Base-by-base conservation (phyloP, 2,329 filamentous ascomycete species). In the Lecanicillium sp. region DNA sequence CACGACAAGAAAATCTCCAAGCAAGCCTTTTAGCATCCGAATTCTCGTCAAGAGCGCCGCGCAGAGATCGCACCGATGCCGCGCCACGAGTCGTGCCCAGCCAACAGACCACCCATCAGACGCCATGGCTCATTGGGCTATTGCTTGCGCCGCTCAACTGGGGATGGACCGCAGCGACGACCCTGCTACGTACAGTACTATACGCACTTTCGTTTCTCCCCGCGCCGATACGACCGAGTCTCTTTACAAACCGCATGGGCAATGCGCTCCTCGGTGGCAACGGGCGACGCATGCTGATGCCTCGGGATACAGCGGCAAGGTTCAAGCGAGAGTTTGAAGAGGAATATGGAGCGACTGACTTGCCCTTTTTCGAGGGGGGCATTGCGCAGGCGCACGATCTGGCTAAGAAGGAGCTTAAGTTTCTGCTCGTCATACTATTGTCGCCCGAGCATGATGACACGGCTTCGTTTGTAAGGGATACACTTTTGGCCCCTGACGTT, bases 361-460 rank as follows among this genome's bases (percentile, higher is more conserved):
- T 96, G 4, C 80, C 83, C 0, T 95, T 94, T 58, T 80, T 83
- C 48, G 89, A 95, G 54, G 84, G 83, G 37, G 88, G 90, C 4
- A 92, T 96, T 55, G 89, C 94, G 5, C 85, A 94, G 61, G 88
- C 89, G 0, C 78, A 95, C 45, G 92, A 98, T 54, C 64, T 82
- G 28, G 88, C 90, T 5, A 95, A 96, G 66, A 81, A 80, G 49
- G 87, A 96, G 27, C 72, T 95, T 40, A 94, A 94, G 56, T 95
- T 94, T 55, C 68, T 98, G 12, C 63, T 96, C n/a, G 82, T 95
- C 13, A 67, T 96, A 5, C 73, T 98, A 13, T 65, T 95, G 38
- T 94, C 89, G 1, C 87, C 89, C 0, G 92, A 96, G 60, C 90
- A 98, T 59, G 92, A 98, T 54, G 88, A 96, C 51, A 96, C 85